Base-by-base conservation (phyloP, 192 early-diverging fungal species). In the Thamnidium elegans region DNA sequence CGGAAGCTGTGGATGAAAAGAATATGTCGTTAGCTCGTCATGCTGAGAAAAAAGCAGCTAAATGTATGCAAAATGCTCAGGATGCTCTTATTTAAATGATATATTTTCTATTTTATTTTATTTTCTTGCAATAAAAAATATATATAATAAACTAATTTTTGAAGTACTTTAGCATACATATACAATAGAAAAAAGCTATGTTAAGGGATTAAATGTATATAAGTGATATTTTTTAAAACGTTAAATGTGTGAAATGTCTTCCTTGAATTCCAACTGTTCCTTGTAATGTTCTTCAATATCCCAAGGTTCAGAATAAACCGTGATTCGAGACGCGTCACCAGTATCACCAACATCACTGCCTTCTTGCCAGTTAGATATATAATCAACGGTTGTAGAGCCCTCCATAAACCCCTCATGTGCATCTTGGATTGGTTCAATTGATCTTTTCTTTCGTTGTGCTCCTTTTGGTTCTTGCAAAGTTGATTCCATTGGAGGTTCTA, bases 1-100 rank as follows among this genome's bases (percentile, higher is more conserved):
- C 53, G 20, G 73, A 75, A 44, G 64, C 67, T 17, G 50, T 75
- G 10, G 67, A 69, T 39, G 63, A 31, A 23, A 62, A 53, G n/a
- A 63, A 74, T 53, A 31, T 44, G n/a, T 17, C 61, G 3, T 47
- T 63, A 43, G 62, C 68, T 20, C 45, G 13, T 19, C 48, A 64
- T 48, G 56, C 66, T 46, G 72, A 64, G n/a, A 36, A 48, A 23
- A 60, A 63, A 26, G 66, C 66, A 54, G 72, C 72, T 23, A 58
- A 61, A 20, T 60, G 56, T 52, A 58, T 74, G 11, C 53, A 68
- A 14, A 50, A 69, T 17, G 72, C 72, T 15, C 36, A 42, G 44
- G 39, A 23, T 44, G 17, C 39, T 15, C 42, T 59, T 26, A 11
- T 45, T 42, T 59, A 59, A 44, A 44, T 20, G 32, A n/a, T 8